Evolutionary conservation across 345 rosid genomes (phyloP), one percentile per base, ranked within the genome.

Genomic region (Xanthoceras sorbifolium): DNA sequence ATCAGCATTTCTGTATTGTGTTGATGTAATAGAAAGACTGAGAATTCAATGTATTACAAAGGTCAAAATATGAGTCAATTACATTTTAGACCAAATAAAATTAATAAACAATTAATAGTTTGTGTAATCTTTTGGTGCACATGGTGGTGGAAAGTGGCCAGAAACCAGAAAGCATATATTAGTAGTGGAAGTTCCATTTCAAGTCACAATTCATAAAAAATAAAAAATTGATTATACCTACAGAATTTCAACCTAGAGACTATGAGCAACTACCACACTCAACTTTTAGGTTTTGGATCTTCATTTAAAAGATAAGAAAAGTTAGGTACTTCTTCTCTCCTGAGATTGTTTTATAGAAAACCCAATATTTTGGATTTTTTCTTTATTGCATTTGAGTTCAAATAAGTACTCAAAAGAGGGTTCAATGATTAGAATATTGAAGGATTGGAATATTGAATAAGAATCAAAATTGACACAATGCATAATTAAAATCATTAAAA

Each of bases 111-210:
- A 6, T 36, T 6, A 9, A 44, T 7, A 18, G 34, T 29, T 26
- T 46, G 7, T 40, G n/a, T n/a, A n/a, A 0, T n/a, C 44, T 44
- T 28, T 44, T 29, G 60, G 54, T 62, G 59, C 61, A 22, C 59
- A 46, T 28, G 69, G 60, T 44, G 3, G 14, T 22, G 17, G 52
- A 46, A 46, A 46, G 18, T 46, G 6, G 52, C 18, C 52, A n/a
- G 60, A 54, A 3, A 0, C 60, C 23, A 54, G 10, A 54, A 54
- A n/a, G 23, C 60, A 54, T n/a, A n/a, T 20, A 54, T 2, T 54
- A 2, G 60, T 64, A 48, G 70, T 74, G 70, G 77, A 31, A 64
- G 70, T 22, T 29, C 34, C 48, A 74, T 48, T 44, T 31, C 7
- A 20, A 40, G 57, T 71, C 52, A 6, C 34, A 12, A 15, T 22